Evolutionary conservation across 1,284 basidiomycete genomes (phyloP), one percentile per base, ranked within the genome.

Genomic region (Moesziomyces sp.): DNA sequence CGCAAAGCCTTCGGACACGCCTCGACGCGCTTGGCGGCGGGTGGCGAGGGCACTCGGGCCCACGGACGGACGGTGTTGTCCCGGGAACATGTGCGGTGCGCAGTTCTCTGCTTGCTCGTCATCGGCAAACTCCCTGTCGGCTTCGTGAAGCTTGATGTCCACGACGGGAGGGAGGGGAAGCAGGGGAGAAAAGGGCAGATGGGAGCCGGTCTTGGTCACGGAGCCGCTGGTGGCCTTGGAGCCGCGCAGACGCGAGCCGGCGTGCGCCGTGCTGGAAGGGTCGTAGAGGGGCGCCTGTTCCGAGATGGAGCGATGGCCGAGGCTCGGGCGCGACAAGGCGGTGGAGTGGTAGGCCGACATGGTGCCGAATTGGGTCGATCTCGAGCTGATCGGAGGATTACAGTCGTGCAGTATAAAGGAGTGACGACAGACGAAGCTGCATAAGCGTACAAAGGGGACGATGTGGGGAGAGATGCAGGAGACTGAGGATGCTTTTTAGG

Each of bases 301-400:
- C 42, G 71, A 74, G 49, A 74, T 74, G 54, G 65, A 74, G 50
- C 71, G 65, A 44, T 58, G 52, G 14, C 58, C 58, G 33, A 74
- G 54, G n/a, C 35, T 50, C 21, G 71, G 71, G 42, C 71, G 52
- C 7, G 60, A 44, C 57, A 64, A 48, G 30, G 58, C 38, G 35
- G 30, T 33, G 47, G 43, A 42, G 8, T 48, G 60, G 21, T 52
- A 43, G 38, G n/a, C 30, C 26, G 60, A 23, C 61, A 57, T 65
- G 46, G 9, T 59, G 56, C 33, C 21, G 38, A 16, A 10, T 10
- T 46, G 54, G 8, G 11, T 19, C 16, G 45, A 42, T 38, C 49
- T 57, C n/a, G 44, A 58, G 21, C 19, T 21, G 23, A 46, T 16
- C 23, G 11, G 9, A 28, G 24, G 16, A 7, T 16, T 21, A 21